Evolutionary conservation across 2,329 filamentous ascomycete genomes (phyloP).

Genomic region (Ceratocystis eucalypticola): DNA sequence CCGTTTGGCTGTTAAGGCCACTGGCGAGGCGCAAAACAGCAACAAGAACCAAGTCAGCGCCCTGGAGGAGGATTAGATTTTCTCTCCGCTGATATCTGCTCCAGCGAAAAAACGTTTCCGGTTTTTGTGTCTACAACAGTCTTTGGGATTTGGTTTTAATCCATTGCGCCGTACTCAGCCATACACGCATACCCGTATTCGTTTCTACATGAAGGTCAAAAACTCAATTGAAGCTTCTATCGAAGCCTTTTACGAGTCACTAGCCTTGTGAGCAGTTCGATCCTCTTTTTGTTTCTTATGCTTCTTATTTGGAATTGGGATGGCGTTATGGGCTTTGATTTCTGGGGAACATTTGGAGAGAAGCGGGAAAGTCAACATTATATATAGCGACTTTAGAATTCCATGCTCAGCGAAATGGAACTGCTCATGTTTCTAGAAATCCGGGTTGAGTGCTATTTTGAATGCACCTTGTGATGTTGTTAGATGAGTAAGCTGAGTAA

Average conservation of each 20-base stretch:
- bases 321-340: constrained; percentile 11
- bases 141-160: not conserved
- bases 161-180: not conserved
- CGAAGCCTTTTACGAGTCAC: not conserved
- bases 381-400: constrained; percentile 4
- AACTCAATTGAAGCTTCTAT: not conserved
- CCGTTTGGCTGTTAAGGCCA: constrained; percentile 37
- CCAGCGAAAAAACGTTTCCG: not conserved
- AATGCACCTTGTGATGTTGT: not conserved
- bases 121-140: not conserved
- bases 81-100: not conserved
- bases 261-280: not conserved
- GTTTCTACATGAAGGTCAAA: not conserved
- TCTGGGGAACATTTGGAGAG: constrained; percentile 5
- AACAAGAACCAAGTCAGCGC: constrained; percentile 31
- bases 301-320: constrained; percentile 3
- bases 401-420: not conserved
- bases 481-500: too few species aligned
- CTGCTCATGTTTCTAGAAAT: not conserved
- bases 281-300: constrained; percentile 7
- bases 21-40: constrained; percentile 24
- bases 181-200: not conserved
- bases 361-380: constrained; percentile 2
- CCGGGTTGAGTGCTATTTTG: not conserved
- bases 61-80: constrained; percentile 37